These are phyloP conservation scores for Beauveria bassiana DNA, from an alignment of 2,329 filamentous ascomycete genomes.

Conservation along the genomic window DNA sequence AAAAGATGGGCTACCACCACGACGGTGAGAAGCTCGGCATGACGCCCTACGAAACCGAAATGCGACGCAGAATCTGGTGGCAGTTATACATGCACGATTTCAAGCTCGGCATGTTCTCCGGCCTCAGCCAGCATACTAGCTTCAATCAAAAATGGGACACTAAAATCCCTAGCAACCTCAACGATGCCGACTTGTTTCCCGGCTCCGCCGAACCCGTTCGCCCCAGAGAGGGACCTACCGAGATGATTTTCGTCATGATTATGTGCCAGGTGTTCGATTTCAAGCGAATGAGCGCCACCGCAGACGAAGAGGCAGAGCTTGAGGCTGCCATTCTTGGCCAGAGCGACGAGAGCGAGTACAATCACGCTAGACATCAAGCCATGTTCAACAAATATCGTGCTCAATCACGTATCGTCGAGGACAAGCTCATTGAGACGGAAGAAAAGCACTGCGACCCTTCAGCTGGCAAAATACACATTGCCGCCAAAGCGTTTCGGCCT, in stretches of 20 bases:
- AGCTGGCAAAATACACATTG: constrained; percentile 44
- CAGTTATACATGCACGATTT: constrained; percentile 52
- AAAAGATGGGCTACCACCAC: constrained; percentile 59
- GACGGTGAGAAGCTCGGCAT: constrained; percentile 51
- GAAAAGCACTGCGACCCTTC: constrained; percentile 41
- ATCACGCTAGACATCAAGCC: constrained; percentile 21
- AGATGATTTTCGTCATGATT: constrained; percentile 51
- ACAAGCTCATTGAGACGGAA: constrained; percentile 37
- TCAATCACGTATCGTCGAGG: constrained; percentile 35
- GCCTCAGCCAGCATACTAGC: constrained; percentile 39
- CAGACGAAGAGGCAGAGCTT: constrained; percentile 35
- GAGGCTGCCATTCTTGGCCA: constrained; percentile 43
- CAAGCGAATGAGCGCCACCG: constrained; percentile 23
- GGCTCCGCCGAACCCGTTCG: constrained; percentile 42
- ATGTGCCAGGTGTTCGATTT: constrained; percentile 43
- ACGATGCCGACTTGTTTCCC: constrained; percentile 51
- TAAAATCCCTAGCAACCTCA: constrained; percentile 47
- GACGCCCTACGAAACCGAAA: constrained; percentile 57
- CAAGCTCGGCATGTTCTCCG: constrained; percentile 49
- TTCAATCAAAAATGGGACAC: constrained; percentile 49
- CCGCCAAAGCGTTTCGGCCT: constrained; percentile 39
- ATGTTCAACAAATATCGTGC: constrained; percentile 34
- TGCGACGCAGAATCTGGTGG: constrained; percentile 62
- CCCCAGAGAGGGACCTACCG: constrained; percentile 48
- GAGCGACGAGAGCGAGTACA: constrained; percentile 24